phyloP scores from a whole-genome alignment of 495 filamentous ascomycete genomes.

The Aspergillus ostianus region DNA sequence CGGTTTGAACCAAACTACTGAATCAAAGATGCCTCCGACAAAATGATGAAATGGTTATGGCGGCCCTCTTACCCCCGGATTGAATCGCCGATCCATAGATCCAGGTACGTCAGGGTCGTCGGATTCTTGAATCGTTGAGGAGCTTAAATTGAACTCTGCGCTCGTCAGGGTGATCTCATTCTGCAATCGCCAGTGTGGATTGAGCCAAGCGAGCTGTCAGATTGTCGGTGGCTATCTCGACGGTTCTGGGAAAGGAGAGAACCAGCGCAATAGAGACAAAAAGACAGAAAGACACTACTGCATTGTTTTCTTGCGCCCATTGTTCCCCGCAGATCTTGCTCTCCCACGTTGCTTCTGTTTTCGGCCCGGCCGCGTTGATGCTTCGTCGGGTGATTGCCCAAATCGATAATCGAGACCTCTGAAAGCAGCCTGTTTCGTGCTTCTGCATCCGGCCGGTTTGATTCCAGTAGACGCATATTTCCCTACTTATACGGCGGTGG shows the following conservation, averaged over 20 bases:
- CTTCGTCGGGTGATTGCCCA: background rate
- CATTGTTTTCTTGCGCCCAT: background rate
- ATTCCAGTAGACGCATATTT: background rate
- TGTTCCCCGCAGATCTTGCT: background rate
- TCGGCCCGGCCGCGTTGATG: background rate
- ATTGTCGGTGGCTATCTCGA: background rate
- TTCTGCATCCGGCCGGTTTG: constrained; percentile 2
- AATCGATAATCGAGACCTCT: constrained; percentile 3
- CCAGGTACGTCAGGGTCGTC: background rate
- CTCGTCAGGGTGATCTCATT: constrained; percentile 14
- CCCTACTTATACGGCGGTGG: constrained; percentile 39
- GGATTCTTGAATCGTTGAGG: background rate
- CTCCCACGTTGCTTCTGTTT: background rate
- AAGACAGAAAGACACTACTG: too few species aligned
- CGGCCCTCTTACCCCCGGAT: background rate
- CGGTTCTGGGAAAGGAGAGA: background rate
- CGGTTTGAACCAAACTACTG: background rate
- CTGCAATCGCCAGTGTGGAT: too few species aligned
- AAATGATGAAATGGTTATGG: background rate
- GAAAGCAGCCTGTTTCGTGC: constrained; percentile 16
- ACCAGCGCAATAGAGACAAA: background rate
- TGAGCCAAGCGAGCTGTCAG: background rate
- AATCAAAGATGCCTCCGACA: background rate
- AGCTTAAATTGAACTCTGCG: background rate
- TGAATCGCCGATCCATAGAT: background rate